Evolutionary conservation across 805 yeast species (phyloP).

Genomic region (Saccharomyces kudriavzevii): DNA sequence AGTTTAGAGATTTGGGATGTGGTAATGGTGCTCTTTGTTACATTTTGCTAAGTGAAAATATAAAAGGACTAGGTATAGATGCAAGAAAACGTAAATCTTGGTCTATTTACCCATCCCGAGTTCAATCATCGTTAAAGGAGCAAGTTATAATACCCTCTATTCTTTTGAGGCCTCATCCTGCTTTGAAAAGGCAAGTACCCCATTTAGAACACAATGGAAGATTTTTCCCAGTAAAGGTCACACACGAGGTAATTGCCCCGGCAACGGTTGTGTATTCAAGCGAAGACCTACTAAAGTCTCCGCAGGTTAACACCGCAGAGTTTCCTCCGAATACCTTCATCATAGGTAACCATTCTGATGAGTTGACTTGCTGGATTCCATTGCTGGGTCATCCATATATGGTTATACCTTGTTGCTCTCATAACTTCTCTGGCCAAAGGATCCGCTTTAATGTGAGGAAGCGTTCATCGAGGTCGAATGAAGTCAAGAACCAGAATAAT

Average conservation of each 20-base stretch:
- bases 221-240: conserved; percentile 30
- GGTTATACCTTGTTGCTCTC: conserved; percentile 94
- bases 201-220: conserved; percentile 53
- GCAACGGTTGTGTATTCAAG: conserved; percentile 31
- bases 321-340: conserved; percentile 67
- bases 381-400: conserved; percentile 76
- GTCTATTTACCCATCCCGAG: conserved; percentile 61
- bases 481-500: conserved; percentile 8
- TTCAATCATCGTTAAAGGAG: conserved; percentile 52
- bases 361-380: conserved; percentile 92
- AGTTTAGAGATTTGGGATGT: conserved; percentile 87
- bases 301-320: conserved; percentile 52
- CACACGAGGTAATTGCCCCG: conserved; percentile 41
- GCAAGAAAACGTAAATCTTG: conserved; percentile 87
- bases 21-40: conserved; percentile 87
- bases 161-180: conserved; percentile 62
- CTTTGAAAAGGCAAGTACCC: conserved; percentile 45
- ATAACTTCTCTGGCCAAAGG: conserved; percentile 70
- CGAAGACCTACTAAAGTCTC: conserved; percentile 40
- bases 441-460: conserved; percentile 51
- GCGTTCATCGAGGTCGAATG: conserved; percentile 4
- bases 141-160: conserved; percentile 78
- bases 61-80: conserved; percentile 75
- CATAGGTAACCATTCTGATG: conserved; percentile 94
- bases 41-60: conserved; percentile 71